These are phyloP conservation scores for Sporisorium exsertum DNA, from an alignment of 1,284 basidiomycete genomes.

Conservation along the genomic window DNA sequence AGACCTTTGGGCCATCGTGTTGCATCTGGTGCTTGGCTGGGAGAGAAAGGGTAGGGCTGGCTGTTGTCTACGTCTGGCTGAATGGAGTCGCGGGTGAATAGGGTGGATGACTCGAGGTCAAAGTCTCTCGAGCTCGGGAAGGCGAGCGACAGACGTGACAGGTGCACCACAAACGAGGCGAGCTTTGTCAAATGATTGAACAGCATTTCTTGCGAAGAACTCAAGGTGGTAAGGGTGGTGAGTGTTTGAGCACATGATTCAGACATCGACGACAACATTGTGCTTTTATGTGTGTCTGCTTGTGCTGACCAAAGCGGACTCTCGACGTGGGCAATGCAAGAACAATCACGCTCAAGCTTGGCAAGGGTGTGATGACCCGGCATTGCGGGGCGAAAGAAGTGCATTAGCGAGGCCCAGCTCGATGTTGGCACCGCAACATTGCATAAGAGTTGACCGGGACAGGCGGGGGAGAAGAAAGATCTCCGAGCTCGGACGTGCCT, in stretches of 20 bases:
- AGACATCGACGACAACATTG: too few relatives aligned
- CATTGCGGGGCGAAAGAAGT: constrained; percentile 10
- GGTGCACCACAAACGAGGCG: constrained; percentile 19
- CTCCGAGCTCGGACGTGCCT: constrained; percentile 21
- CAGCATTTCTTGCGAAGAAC: constrained; percentile 29
- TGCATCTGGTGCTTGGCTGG: constrained; percentile 11
- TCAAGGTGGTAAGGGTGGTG: not conserved
- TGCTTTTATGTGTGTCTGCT: too few relatives aligned
- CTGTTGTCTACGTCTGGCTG: constrained; percentile 74
- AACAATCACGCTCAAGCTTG: not conserved
- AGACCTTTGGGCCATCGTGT: constrained; percentile 40
- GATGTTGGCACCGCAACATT: not conserved
- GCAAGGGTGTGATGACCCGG: constrained; percentile 18
- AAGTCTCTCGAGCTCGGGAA: constrained; percentile 31
- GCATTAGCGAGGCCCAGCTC: constrained; percentile 2
- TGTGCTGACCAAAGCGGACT: too few relatives aligned
- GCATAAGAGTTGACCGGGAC: constrained; percentile 7
- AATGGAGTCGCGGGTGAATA: constrained; percentile 96
- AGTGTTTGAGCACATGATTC: not conserved
- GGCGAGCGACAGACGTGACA: constrained; percentile 19
- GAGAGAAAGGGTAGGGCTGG: constrained; percentile 14
- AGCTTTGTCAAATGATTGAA: constrained; percentile 24
- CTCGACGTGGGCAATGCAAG: not conserved
- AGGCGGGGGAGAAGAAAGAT: constrained; percentile 11
- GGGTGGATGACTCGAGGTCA: constrained; percentile 85